Evolutionary conservation across 192 early-diverging fungal species (phyloP), one percentile per base, ranked within the genome.

Genomic region (Entomortierella parvispora): DNA sequence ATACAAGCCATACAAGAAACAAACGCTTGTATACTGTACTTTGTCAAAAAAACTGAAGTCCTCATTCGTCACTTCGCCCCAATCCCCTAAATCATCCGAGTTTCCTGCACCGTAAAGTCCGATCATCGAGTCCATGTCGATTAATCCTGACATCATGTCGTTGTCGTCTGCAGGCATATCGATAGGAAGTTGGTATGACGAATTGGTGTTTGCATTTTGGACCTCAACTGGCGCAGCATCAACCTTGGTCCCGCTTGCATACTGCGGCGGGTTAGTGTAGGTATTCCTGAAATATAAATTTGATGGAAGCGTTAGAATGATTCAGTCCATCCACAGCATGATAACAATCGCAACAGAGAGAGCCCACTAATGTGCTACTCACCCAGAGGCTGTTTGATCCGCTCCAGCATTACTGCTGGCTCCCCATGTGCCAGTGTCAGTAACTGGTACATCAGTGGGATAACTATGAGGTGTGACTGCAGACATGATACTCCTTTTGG

Each of bases 11-110:
- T n/a, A n/a, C n/a, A n/a, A n/a, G n/a, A n/a, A n/a, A n/a, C n/a
- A n/a, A n/a, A n/a, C n/a, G n/a, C n/a, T n/a, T n/a, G n/a, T n/a
- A n/a, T n/a, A n/a, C n/a, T n/a, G n/a, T n/a, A n/a, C n/a, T n/a
- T 57, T 51, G 26, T 77, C 74, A 64, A 77, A 77, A 60, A 68
- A 77, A 28, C 66, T 77, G 23, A 77, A 77, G 48, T 77, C 74
- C 37, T 68, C 74, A 28, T 77, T 68, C 2, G 74, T 77, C 11
- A 77, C 61, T 37, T 64, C 74, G 15, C 37, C 71, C 65, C 65
- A 68, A 53, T 77, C 74, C 9, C 48, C 72, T 3, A 77, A 47
- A 50, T 77, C 74, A n/a, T 68, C 74, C 18, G 59, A 40, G 32
- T 48, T 62, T 26, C 74, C 74, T 31, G 54, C 62, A 20, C 71